Evolutionary conservation across 2,329 filamentous ascomycete species (phyloP).

Genomic region (Hypoxylon sp.): DNA sequence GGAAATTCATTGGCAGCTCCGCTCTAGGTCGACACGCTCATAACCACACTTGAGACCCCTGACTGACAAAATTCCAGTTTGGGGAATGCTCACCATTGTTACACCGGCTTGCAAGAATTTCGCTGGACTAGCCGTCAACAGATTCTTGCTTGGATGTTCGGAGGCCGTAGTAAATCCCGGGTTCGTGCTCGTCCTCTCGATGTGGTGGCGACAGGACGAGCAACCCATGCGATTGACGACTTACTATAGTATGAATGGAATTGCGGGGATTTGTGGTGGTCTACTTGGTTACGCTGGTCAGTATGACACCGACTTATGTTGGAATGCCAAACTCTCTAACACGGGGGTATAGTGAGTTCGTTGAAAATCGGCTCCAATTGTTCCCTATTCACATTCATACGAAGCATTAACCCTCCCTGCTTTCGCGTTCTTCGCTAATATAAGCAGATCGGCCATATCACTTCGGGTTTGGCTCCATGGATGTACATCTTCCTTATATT

Average conservation of each 20-base stretch:
- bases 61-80: constrained; percentile 40
- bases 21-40: constrained; percentile 39
- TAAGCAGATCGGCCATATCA: constrained; percentile 50
- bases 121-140: constrained; percentile 49
- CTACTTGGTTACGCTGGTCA: constrained; percentile 51
- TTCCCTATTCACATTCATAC: no score
- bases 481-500: constrained; percentile 55
- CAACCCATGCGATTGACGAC: constrained; percentile 50
- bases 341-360: constrained; percentile 19
- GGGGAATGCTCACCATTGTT: constrained; percentile 51
- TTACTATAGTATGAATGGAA: constrained; percentile 52
- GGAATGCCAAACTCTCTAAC: constrained; percentile 22
- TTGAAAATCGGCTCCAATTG: not conserved
- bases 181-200: constrained; percentile 49
- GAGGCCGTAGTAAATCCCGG: constrained; percentile 52
- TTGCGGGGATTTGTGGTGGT: constrained; percentile 50
- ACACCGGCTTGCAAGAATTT: constrained; percentile 51
- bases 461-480: constrained; percentile 50
- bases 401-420: not conserved
- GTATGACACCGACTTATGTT: not conserved
- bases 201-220: constrained; percentile 51
- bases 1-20: constrained; percentile 50
- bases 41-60: not conserved
- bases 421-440: constrained; percentile 7
- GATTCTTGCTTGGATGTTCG: constrained; percentile 52